Percentiles rank a stretch among this genome's conserved stretches.
Conservation (phyloP, 495 filamentous ascomycete genomes). For the Penicillium atrosanguineum region DNA sequence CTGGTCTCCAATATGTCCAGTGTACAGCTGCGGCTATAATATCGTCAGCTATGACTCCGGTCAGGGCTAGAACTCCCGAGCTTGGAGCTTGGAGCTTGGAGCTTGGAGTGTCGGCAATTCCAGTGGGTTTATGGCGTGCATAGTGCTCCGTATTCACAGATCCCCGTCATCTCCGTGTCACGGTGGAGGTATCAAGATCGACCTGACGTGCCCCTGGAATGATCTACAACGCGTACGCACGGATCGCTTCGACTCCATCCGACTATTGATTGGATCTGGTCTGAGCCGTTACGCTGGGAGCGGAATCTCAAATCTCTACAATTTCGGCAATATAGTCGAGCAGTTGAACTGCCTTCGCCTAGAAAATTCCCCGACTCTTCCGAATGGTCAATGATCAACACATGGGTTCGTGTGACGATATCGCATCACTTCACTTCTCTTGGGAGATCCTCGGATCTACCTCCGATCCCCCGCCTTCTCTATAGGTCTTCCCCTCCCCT, state of each 20-base stretch:
- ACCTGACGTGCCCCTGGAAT: constrained; percentile 23
- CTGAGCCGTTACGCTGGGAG: constrained; percentile 28
- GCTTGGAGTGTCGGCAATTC: background rate
- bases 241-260: constrained; percentile 24
- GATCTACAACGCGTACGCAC: constrained; percentile 27
- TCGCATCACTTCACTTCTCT: constrained; percentile 1
- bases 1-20: background rate
- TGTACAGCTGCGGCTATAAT: background rate
- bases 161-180: constrained; percentile 17
- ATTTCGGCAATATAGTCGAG: background rate
- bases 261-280: constrained; percentile 33
- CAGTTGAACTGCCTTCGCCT: background rate
- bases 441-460: constrained; percentile 19
- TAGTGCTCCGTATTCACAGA: background rate
- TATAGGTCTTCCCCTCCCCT: constrained; percentile 1
- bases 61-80: constrained; percentile 11
- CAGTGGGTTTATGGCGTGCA: constrained; percentile 11
- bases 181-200: constrained; percentile 12
- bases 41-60: constrained; percentile 13
- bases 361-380: constrained; percentile 9
- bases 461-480: background rate
- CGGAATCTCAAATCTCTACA: constrained; percentile 30
- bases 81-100: background rate
- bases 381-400: constrained; percentile 12
- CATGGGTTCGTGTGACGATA: constrained; percentile 8